Conservation (phyloP, 2,329 filamentous ascomycete species). For the Sporothrix luriei region DNA sequence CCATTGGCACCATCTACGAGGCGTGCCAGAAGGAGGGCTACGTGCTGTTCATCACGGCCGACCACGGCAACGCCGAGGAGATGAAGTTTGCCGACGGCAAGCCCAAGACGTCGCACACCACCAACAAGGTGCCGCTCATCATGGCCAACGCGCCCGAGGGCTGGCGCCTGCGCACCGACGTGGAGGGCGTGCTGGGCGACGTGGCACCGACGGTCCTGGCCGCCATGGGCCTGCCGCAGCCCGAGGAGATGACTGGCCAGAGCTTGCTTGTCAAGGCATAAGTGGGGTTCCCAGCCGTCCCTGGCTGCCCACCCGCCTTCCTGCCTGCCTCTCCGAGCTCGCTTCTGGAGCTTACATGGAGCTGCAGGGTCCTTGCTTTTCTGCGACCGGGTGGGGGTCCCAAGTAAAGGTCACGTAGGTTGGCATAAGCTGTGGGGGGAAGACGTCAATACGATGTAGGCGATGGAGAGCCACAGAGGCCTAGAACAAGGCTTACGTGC, state of each 20-base stretch:
- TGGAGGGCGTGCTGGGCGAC: slow-evolving; percentile 88
- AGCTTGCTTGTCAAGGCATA: slow-evolving; percentile 78
- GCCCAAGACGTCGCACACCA: slow-evolving; percentile 97
- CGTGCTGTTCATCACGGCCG: slow-evolving; percentile 90
- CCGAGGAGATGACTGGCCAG: slow-evolving; percentile 86
- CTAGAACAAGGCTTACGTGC: not conserved
- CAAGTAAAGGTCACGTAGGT: not conserved
- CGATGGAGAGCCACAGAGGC: not conserved
- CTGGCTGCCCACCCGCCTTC: too few species aligned
- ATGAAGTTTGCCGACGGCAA: slow-evolving; percentile 96
- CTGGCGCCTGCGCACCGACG: slow-evolving; percentile 76
- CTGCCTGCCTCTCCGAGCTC: not conserved
- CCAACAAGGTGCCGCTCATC: slow-evolving; percentile 95
- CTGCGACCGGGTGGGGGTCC: not conserved
- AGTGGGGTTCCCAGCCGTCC: not conserved
- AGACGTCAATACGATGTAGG: not conserved
- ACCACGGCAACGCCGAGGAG: slow-evolving; percentile 98
- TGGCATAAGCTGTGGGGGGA: not conserved
- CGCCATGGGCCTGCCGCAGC: slow-evolving; percentile 87
- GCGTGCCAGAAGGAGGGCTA: slow-evolving; percentile 93
- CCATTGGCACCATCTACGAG: slow-evolving; percentile 89
- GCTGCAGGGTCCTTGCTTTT: not conserved
- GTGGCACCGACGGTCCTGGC: slow-evolving; percentile 93
- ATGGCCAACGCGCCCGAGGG: slow-evolving; percentile 95
- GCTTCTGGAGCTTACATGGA: slow-evolving; percentile 44